Base-by-base conservation (phyloP, 2,329 filamentous ascomycete species). In the Penicillium sp. region DNA sequence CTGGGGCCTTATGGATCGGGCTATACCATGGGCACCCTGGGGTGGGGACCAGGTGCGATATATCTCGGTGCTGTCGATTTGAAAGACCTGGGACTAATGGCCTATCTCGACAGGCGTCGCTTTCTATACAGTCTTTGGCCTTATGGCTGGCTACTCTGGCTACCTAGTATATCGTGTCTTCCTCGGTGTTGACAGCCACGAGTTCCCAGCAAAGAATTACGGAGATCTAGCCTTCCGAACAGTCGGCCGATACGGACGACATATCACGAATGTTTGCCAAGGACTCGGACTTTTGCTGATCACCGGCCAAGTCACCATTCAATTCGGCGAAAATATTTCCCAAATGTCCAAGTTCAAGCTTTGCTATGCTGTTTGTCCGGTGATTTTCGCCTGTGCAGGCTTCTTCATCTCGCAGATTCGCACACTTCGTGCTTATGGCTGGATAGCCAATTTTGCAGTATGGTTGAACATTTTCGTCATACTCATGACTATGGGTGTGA, bases 391-490 rank as follows among this genome's bases (percentile, higher is more conserved):
- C 45, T 60, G 77, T 10, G 72, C 71, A 6, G 81, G 82, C 15
- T 80, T 83, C 52, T 26, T 82, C 9, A 56, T 83, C 3, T 79
- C 79, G 3, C 81, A 84, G 58, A 79, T 85, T 42, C 74, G 82
- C 6, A 83, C 80, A 0, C 70, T 85, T 31, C 76, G 81, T 60
- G 69, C 72, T 9, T 80, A 81, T 47, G 78, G 79, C 4, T 83
- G 79, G 76, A 65, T 85, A 0, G 80, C 81, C 13, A 84, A 82
- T 55, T 59, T 78, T 15, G 76, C 80, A 1, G 76, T 85, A 9
- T 85, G 79, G 77, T 60, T 84, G 46, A 84, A 83, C 54, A 56
- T 84, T 21, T 60, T 80, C 33, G 74, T 80, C 56, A 79, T 84
- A 45, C 74, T 84, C 57, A 77, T 84, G 53, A 79, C 76, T 12